Evolutionary conservation across 306 rosid species (phyloP).

Genomic region (Vicia villosa): DNA sequence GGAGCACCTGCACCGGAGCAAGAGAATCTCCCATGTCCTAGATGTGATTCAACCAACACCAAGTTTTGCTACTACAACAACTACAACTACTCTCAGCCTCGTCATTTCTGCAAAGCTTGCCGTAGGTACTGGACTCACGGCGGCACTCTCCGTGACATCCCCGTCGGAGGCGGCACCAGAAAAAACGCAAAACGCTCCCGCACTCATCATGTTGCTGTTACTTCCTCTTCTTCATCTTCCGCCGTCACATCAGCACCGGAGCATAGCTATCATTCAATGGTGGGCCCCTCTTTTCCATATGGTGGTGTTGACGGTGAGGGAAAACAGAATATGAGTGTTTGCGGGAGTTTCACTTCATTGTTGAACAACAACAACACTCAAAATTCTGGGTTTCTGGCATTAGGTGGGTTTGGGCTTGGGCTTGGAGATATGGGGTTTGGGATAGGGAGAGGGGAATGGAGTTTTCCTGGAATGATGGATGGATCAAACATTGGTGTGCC

Average conservation of each 20-base stretch:
- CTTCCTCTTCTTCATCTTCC: constrained; percentile 26
- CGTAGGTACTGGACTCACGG: constrained; percentile 99
- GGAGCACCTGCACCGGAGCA: constrained; percentile 76
- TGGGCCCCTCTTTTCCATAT: constrained; percentile 47
- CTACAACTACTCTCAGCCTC: constrained; percentile 98
- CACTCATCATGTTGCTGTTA: constrained; percentile 32
- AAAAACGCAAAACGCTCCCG: constrained; percentile 93
- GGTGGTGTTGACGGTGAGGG: constrained; percentile 44
- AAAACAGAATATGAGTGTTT: constrained; percentile 41
- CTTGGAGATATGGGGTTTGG: constrained; percentile 75
- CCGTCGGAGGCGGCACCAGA: constrained; percentile 89
- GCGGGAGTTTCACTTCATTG: constrained; percentile 74
- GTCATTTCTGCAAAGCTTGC: constrained; percentile 95
- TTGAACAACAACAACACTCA: constrained; percentile 47
- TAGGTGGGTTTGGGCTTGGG: constrained; percentile 72
- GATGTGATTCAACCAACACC: constrained; percentile 94
- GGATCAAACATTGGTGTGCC: constrained; percentile 32
- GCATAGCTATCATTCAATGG: constrained; percentile 37
- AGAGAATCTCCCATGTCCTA: constrained; percentile 89
- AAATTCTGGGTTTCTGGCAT: constrained; percentile 67
- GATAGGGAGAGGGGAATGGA: constrained; percentile 64
- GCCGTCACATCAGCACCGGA: constrained; percentile 30
- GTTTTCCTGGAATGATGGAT: constrained; percentile 60
- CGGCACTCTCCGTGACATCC: constrained; percentile 94
- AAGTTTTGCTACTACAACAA: constrained; percentile 97